A percentile compares a stretch with the other conserved stretches of the same genome.
phyloP scores from a whole-genome alignment of 176 grass and related monocot genomes.

The Juncus effusus region DNA sequence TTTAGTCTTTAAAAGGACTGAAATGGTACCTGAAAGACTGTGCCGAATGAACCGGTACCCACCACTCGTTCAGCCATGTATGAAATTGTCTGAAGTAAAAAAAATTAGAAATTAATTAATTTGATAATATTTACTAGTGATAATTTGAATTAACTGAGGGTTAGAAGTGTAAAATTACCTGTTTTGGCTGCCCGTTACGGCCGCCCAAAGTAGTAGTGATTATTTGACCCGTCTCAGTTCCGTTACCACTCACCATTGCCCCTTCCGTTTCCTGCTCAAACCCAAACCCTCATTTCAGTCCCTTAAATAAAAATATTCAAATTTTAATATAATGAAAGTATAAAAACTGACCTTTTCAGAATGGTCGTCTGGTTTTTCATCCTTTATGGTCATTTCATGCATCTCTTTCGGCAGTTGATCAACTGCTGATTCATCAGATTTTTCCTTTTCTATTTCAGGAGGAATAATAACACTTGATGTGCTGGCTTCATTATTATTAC shows the following conservation, averaged over 20 bases:
- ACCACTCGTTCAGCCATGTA: slow-evolving; percentile 93
- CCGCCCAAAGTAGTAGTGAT: slow-evolving; percentile 88
- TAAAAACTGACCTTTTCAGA: slow-evolving; percentile 59
- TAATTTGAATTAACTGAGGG: slow-evolving; percentile 1
- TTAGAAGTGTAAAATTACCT: slow-evolving; percentile 42
- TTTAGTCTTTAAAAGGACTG: too few relatives aligned
- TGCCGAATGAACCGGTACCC: slow-evolving; percentile 92
- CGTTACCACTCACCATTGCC: slow-evolving; percentile 54
- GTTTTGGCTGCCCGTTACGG: slow-evolving; percentile 89
- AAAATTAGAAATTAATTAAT: not conserved
- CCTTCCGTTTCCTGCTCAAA: slow-evolving; percentile 54
- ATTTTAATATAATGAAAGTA: not conserved
- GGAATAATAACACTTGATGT: slow-evolving; percentile 51
- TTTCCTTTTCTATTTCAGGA: slow-evolving; percentile 6
- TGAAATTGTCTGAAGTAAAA: slow-evolving; percentile 80
- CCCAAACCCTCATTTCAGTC: not conserved
- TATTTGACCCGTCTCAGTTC: slow-evolving; percentile 76
- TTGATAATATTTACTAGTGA: not conserved
- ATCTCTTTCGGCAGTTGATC: slow-evolving; percentile 87
- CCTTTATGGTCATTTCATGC: slow-evolving; percentile 83
- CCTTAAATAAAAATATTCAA: not conserved
- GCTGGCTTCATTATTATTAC: slow-evolving; percentile 61
- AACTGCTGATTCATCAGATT: slow-evolving; percentile 51
- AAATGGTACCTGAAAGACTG: slow-evolving; percentile 76
- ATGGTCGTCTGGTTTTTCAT: slow-evolving; percentile 58